Conservation (phyloP, 768 basidiomycete species). For the Termitomyces sp. region DNA sequence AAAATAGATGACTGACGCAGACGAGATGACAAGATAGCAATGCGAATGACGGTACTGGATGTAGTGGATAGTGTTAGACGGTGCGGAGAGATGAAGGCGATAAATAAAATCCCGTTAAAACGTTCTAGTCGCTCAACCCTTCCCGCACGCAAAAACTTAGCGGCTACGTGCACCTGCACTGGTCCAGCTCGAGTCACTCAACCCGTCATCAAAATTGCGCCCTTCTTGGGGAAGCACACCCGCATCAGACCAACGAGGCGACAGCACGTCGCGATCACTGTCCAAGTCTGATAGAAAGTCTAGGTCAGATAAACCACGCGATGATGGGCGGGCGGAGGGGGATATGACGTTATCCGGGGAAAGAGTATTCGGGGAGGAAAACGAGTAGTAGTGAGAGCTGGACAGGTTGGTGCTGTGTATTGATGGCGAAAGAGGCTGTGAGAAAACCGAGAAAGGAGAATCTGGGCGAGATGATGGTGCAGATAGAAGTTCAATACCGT, state of each 20-base stretch:
- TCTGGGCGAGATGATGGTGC: slow-evolving; percentile 42
- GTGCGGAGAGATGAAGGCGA: not conserved
- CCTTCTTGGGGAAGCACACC: slow-evolving; percentile 7
- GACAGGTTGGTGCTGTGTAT: slow-evolving; percentile 8
- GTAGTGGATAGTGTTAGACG: not conserved
- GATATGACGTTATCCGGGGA: slow-evolving; percentile 6
- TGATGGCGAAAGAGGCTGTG: slow-evolving; percentile 16
- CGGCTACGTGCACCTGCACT: slow-evolving; percentile 18
- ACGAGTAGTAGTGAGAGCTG: slow-evolving; percentile 19
- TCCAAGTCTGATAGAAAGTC: slow-evolving; percentile 23
- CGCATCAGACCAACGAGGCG: slow-evolving; percentile 16
- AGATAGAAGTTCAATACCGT: slow-evolving; percentile 42
- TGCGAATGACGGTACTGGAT: not conserved
- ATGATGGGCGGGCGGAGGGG: slow-evolving; percentile 12
- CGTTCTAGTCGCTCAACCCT: not conserved
- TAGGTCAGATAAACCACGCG: slow-evolving; percentile 19
- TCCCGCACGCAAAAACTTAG: not conserved
- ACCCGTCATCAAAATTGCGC: slow-evolving; percentile 9
- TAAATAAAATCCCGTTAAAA: not conserved
- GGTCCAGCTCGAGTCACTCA: slow-evolving; percentile 22
- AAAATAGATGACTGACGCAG: not conserved
- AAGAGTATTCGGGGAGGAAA: slow-evolving; percentile 18
- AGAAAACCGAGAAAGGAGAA: slow-evolving; percentile 36
- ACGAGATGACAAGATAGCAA: not conserved
- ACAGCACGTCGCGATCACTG: slow-evolving; percentile 12